A percentile compares a stretch with the other conserved stretches of the same genome.
Conservation (phyloP, 139 green algal genomes). For the Limnomonas spitsbergensis region DNA sequence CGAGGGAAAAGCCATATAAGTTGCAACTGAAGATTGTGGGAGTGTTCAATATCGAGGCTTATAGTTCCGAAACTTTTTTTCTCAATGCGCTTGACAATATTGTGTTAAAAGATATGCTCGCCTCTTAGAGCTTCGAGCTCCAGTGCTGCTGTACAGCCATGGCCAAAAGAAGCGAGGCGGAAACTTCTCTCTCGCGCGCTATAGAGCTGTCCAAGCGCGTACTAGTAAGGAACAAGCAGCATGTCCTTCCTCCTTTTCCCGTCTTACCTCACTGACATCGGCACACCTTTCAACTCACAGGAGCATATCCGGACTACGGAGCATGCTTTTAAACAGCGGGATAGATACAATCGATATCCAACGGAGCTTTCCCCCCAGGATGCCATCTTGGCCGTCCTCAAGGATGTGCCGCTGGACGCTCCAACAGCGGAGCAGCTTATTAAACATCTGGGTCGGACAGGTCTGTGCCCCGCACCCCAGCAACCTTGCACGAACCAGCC, state of each 20-base stretch:
- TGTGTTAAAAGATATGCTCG: too few relatives aligned
- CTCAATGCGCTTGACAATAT: too few relatives aligned
- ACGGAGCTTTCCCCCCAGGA: background rate
- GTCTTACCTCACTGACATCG: background rate
- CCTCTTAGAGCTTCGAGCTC: too few relatives aligned
- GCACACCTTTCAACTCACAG: background rate
- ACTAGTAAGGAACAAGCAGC: background rate
- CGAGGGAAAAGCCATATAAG: too few relatives aligned
- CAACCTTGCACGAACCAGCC: background rate
- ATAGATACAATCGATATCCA: constrained; percentile 1
- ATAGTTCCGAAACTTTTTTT: too few relatives aligned
- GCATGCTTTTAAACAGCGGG: background rate
- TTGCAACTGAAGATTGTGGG: too few relatives aligned
- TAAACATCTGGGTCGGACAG: background rate
- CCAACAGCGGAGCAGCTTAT: constrained; percentile 12
- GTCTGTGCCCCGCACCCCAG: background rate
- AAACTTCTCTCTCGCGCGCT: background rate
- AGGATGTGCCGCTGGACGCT: background rate
- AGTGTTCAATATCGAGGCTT: too few relatives aligned
- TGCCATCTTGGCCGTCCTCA: background rate
- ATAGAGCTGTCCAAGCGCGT: background rate
- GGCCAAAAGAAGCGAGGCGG: background rate
- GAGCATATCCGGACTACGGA: background rate
- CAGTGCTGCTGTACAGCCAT: too few relatives aligned
- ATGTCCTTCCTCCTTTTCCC: background rate